Percentiles rank a stretch among this genome's conserved stretches.
phyloP scores from a whole-genome alignment of 169 alveolate genomes.

The Perkinsus marinus region DNA sequence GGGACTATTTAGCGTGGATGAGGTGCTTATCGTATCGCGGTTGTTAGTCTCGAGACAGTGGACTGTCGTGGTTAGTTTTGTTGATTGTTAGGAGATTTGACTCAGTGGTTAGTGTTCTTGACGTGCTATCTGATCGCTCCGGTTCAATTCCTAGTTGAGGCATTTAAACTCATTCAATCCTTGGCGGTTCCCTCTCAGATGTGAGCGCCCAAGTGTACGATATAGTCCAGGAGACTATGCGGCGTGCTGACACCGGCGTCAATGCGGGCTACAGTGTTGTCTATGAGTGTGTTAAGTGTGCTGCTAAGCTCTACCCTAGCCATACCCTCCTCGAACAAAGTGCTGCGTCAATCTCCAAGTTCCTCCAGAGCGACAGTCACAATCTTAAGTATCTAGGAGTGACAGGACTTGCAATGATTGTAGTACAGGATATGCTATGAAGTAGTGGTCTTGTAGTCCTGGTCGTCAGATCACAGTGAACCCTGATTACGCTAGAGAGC shows the following conservation, averaged over 20 bases:
- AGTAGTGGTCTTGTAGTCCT: background rate
- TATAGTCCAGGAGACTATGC: background rate
- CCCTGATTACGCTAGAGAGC: slow-evolving; percentile 76
- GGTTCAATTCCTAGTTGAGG: background rate
- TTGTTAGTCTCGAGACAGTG: no score
- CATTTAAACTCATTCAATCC: background rate
- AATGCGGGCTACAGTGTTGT: slow-evolving; percentile 76
- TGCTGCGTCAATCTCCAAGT: slow-evolving; percentile 70
- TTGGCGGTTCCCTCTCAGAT: background rate
- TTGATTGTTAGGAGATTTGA: no score
- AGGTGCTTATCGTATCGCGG: no score
- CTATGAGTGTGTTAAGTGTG: slow-evolving; percentile 73
- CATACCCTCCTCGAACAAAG: slow-evolving; percentile 68
- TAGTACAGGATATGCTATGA: no score
- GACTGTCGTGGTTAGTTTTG: no score
- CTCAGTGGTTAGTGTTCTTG: no score
- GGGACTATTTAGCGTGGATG: no score
- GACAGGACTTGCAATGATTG: slow-evolving; percentile 65
- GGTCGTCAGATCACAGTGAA: slow-evolving; percentile 31
- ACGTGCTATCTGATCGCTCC: background rate
- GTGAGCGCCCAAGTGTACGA: background rate
- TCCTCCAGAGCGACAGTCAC: slow-evolving; percentile 60
- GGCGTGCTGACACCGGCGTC: slow-evolving; percentile 8
- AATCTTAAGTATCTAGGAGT: slow-evolving; percentile 80
- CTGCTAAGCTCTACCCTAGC: slow-evolving; percentile 71